These are phyloP conservation scores for Paramecium primaurelia DNA, from an alignment of 73 alveolate species.

Conservation along the genomic window DNA sequence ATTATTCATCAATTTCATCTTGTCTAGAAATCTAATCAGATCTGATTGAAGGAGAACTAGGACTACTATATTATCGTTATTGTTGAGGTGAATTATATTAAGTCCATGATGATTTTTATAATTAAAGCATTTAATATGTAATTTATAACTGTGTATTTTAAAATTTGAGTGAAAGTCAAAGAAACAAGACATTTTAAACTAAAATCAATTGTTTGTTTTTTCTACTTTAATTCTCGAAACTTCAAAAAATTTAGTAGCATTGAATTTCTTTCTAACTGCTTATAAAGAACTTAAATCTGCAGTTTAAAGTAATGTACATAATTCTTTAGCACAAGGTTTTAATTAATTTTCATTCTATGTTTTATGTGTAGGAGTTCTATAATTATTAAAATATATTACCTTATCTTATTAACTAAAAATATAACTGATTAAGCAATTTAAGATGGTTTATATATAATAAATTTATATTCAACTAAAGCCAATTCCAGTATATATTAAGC, in stretches of 20 bases:
- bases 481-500: slow-evolving; percentile 21
- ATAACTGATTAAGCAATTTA: neutral
- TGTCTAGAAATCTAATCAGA: neutral
- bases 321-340: slow-evolving; percentile 38
- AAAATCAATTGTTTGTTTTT: neutral
- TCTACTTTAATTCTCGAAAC: slow-evolving; percentile 45
- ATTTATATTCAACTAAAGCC: slow-evolving; percentile 34
- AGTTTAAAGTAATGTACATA: slow-evolving; percentile 4
- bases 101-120: neutral
- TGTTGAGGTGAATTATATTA: neutral
- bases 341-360: neutral
- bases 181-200: neutral
- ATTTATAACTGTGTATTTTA: neutral
- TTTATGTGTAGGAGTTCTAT: neutral
- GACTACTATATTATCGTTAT: neutral
- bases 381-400: neutral
- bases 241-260: neutral
- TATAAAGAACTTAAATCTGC: slow-evolving; percentile 20
- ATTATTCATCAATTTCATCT: neutral
- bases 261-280: slow-evolving; percentile 43
- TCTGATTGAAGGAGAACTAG: neutral
- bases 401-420: neutral
- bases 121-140: neutral
- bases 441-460: neutral
- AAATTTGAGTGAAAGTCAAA: neutral